A percentile compares a stretch with the other conserved stretches of the same genome.
Conservation (phyloP, 2,329 filamentous ascomycete species). For the Penicillium sp. region DNA sequence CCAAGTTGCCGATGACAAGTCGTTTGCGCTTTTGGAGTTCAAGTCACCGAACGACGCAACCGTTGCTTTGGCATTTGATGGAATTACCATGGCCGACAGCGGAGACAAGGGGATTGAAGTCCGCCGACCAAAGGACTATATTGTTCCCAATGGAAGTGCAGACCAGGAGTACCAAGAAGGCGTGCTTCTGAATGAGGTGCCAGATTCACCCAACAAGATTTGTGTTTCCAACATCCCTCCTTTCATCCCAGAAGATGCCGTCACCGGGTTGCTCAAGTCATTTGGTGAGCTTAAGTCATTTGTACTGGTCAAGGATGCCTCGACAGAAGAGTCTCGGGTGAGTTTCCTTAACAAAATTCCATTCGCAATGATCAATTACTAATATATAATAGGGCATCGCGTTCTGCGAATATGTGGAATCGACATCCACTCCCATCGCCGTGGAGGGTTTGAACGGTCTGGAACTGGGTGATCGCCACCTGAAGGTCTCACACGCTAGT, state of each 20-base stretch:
- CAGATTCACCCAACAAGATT: conserved; percentile 94
- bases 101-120: conserved; percentile 70
- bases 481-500: conserved; percentile 87
- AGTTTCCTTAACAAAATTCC: conserved; percentile 41
- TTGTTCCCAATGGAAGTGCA: conserved; percentile 79
- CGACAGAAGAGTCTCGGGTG: conserved; percentile 85
- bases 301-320: conserved; percentile 81
- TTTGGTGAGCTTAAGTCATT: conserved; percentile 96
- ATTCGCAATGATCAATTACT: conserved; percentile 22
- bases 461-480: conserved; percentile 82
- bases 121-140: conserved; percentile 92
- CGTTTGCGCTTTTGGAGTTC: conserved; percentile 90
- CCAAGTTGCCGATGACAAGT: conserved; percentile 76
- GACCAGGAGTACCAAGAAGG: conserved; percentile 75
- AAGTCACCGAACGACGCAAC: conserved; percentile 86
- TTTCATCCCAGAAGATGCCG: conserved; percentile 88
- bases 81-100: conserved; percentile 81
- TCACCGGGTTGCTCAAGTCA: conserved; percentile 83
- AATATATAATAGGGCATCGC: conserved; percentile 73
- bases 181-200: conserved; percentile 76
- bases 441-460: conserved; percentile 91
- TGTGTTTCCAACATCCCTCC: conserved; percentile 86
- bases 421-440: conserved; percentile 75
- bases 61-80: conserved; percentile 85
- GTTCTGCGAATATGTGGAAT: conserved; percentile 91